A percentile compares a stretch with the other conserved stretches of the same genome.
These are phyloP conservation scores for Stephanodiscus minutulus DNA, from an alignment of 108 stramenopile species.

Conservation along the genomic window DNA sequence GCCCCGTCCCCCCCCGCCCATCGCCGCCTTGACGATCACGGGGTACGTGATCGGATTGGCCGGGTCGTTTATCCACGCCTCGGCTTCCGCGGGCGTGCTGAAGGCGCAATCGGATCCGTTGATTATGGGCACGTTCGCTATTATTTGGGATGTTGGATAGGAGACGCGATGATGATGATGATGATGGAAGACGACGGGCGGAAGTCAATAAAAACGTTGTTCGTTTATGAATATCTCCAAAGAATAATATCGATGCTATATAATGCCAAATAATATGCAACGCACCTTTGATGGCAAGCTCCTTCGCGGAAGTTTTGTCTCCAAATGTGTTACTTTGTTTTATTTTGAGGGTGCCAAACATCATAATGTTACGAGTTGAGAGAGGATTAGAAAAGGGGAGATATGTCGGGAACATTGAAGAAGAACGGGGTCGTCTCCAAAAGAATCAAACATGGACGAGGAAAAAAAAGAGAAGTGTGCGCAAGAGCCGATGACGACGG, in stretches of 20 bases:
- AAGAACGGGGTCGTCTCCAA: no score
- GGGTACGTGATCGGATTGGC: slow-evolving; percentile 83
- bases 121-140: slow-evolving; percentile 86
- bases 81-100: slow-evolving; percentile 75
- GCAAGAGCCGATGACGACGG: no score
- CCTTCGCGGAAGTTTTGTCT: slow-evolving; percentile 92
- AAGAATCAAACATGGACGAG: no score
- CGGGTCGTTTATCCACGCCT: slow-evolving; percentile 75
- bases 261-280: background rate
- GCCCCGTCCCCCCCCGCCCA: slow-evolving; percentile 96
- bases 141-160: no score
- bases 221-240: no score
- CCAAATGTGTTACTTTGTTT: slow-evolving; percentile 60
- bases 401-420: background rate
- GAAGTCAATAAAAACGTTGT: no score
- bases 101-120: slow-evolving; percentile 91
- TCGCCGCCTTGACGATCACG: slow-evolving; percentile 96
- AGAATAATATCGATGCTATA: no score
- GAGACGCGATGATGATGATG: no score
- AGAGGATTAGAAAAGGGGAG: background rate
- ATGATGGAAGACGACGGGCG: no score
- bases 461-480: no score
- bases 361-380: background rate
- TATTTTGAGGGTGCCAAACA: background rate
- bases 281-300: slow-evolving; percentile 68